Base-by-base conservation (phyloP, 495 filamentous ascomycete species). In the Achaetomiella virescens region DNA sequence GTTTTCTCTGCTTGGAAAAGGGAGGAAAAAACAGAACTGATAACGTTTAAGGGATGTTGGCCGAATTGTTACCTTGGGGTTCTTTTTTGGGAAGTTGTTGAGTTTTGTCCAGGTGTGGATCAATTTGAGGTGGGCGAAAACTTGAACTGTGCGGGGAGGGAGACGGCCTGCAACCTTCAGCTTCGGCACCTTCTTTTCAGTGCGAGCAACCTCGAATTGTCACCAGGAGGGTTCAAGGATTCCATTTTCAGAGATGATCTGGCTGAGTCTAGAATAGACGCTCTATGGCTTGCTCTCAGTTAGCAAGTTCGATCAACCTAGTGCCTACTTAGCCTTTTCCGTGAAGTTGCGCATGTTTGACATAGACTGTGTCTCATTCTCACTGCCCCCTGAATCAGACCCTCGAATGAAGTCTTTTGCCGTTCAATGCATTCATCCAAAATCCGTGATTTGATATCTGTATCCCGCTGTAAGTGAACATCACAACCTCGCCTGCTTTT, bases 391-490 rank as follows among this genome's bases (percentile, higher is more conserved):
- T n/a, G n/a, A n/a, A n/a, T n/a, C n/a, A n/a, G n/a, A n/a, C n/a
- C n/a, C n/a, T n/a, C n/a, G n/a, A n/a, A n/a, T n/a, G n/a, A n/a
- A n/a, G n/a, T n/a, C n/a, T n/a, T n/a, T n/a, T n/a, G n/a, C n/a
- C n/a, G n/a, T n/a, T n/a, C 37, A 15, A 40, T 15, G 37, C 12
- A 43, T 21, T 21, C 41, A 43, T 43, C 41, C 41, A 43, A 21
- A 31, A 21, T 41, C 11, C n/a, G n/a, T 53, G 6, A 33, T n/a
- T 29, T 51, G 14, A 33, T 51, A 40, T 41, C 18, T 24, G 29
- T 50, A 18, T 17, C 36, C 49, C 49, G 37, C 49, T 52, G 27
- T 41, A 52, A 52, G 42, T 52, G 49, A 36, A 52, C 37, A 33
- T n/a, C 15, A 46, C 27, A 3, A 29, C 24, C 49, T 42, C 37